Evolutionary conservation across 495 filamentous ascomycete species (phyloP), one percentile per base, ranked within the genome.

Genomic region (Apiosordaria backusii): DNA sequence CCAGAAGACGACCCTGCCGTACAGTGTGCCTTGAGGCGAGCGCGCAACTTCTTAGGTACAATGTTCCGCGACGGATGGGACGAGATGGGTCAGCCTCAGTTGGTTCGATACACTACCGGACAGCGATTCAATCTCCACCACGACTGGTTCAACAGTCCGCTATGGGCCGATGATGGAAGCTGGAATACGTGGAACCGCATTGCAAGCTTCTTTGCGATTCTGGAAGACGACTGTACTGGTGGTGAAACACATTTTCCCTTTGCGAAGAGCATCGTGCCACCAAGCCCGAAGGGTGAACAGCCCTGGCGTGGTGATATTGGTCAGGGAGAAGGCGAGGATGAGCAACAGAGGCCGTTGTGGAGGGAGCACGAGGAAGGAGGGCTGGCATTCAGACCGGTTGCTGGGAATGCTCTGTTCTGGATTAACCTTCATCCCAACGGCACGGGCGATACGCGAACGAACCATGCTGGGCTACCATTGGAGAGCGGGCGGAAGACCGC

Each of bases 371-470:
- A 82, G 29, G 79, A 83, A 19, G 83, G 81, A 0, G 84, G 83
- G 2, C 70, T 85, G 45, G 82, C 81, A 0, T 86, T 86, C 64
- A 69, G 76, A 53, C 83, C 84, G 0, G 76, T 85, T 15, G 72
- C 77, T 1, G 77, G 82, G 5, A 85, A 85, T 70, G 83, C 81
- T 24, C 64, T 86, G 26, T 86, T 85, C 67, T 86, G 82, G 83
- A 69, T 80, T 65, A 85, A 86, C 70, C 69, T 85, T 25, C 74
- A 80, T 65, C 67, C 71, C 3, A 81, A 84, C 64, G 78, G 79
- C 19, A 80, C 78, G 2, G 84, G 83, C 2, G 79, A 84, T 67
- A 55, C 67, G 58, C 75, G 81, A 55, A 83, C 79, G 4, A 70
- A 78, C 57, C 84, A 85, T 67, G 83, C 83, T 4, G 83, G 83